Percentiles rank a stretch among this genome's conserved stretches.
These are phyloP conservation scores for Candida pseudoviswanathii DNA, from an alignment of 1,139 yeast genomes.

Conservation along the genomic window DNA sequence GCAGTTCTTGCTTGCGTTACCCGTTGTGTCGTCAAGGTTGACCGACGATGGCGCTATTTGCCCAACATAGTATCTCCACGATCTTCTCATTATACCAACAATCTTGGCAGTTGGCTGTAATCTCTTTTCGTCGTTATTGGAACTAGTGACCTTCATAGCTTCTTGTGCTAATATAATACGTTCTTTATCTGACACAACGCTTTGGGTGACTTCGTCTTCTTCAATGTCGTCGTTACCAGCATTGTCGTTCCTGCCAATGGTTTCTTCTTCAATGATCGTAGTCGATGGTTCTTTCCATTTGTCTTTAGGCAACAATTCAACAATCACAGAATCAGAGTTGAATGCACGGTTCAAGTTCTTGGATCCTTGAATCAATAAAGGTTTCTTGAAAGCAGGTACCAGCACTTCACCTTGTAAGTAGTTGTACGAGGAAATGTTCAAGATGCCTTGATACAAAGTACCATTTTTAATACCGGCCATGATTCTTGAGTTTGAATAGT, in stretches of 20 bases:
- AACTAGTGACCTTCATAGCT: conserved; percentile 60
- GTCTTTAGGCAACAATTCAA: conserved; percentile 81
- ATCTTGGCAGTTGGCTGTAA: conserved; percentile 90
- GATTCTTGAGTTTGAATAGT: conserved; percentile 76
- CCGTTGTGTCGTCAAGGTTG: conserved; percentile 49
- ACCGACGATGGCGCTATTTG: conserved; percentile 85
- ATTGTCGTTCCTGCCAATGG: conserved; percentile 60
- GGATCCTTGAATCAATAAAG: conserved; percentile 79
- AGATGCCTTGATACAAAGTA: conserved; percentile 80
- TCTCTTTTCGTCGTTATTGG: conserved; percentile 37
- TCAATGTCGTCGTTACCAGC: conserved; percentile 56
- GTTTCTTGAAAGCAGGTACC: conserved; percentile 75
- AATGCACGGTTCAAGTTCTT: conserved; percentile 87
- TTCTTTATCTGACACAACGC: conserved; percentile 72
- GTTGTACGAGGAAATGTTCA: conserved; percentile 82
- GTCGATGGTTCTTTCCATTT: conserved; percentile 90
- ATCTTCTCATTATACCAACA: conserved; percentile 85
- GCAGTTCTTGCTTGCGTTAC: conserved; percentile 71
- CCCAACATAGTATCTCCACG: conserved; percentile 97
- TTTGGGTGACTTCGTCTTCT: conserved; percentile 18
- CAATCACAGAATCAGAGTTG: conserved; percentile 88
- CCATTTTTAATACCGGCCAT: conserved; percentile 92
- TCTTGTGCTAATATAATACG: conserved; percentile 74
- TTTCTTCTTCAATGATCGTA: conserved; percentile 75
- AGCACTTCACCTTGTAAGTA: conserved; percentile 85